A percentile compares a stretch with the other conserved stretches of the same genome.
Conservation (phyloP, 2,329 filamentous ascomycete species). For the Clonostachys chloroleuca region DNA sequence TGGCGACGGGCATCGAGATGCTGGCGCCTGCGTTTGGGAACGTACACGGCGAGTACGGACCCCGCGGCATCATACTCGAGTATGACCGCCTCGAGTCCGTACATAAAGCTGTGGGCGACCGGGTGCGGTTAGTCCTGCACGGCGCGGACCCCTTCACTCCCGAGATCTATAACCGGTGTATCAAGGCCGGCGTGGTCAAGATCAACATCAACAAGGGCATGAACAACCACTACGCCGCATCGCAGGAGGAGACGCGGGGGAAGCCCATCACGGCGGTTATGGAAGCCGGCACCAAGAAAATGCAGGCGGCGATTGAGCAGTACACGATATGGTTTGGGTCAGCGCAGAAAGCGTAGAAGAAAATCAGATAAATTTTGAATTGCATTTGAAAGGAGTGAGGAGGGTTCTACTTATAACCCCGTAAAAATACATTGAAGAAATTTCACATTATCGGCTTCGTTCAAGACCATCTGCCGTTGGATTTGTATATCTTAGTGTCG, state of each 20-base stretch:
- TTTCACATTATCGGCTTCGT: too few relatives aligned
- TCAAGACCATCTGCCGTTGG: too few relatives aligned
- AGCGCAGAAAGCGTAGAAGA: constrained; percentile 31
- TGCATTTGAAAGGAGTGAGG: background rate
- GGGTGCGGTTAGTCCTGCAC: constrained; percentile 42
- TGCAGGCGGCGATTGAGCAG: constrained; percentile 42
- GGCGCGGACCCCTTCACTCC: constrained; percentile 50
- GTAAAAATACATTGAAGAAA: too few relatives aligned
- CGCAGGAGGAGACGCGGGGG: constrained; percentile 37
- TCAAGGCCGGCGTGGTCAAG: constrained; percentile 45
- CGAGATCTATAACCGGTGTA: constrained; percentile 42
- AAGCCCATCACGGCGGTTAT: constrained; percentile 42
- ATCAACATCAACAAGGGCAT: constrained; percentile 49
- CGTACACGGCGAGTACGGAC: constrained; percentile 71
- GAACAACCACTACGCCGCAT: constrained; percentile 38
- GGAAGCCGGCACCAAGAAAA: constrained; percentile 36
- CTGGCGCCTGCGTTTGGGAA: constrained; percentile 75
- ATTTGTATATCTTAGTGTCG: too few relatives aligned
- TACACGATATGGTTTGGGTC: constrained; percentile 40
- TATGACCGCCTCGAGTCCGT: constrained; percentile 36
- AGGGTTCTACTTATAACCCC: too few relatives aligned
- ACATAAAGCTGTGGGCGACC: constrained; percentile 17
- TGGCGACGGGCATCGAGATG: constrained; percentile 68
- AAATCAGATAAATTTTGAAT: background rate
- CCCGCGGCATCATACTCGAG: constrained; percentile 46